Conservation (phyloP, 1,284 basidiomycete genomes). For the Vanrija sp. region DNA sequence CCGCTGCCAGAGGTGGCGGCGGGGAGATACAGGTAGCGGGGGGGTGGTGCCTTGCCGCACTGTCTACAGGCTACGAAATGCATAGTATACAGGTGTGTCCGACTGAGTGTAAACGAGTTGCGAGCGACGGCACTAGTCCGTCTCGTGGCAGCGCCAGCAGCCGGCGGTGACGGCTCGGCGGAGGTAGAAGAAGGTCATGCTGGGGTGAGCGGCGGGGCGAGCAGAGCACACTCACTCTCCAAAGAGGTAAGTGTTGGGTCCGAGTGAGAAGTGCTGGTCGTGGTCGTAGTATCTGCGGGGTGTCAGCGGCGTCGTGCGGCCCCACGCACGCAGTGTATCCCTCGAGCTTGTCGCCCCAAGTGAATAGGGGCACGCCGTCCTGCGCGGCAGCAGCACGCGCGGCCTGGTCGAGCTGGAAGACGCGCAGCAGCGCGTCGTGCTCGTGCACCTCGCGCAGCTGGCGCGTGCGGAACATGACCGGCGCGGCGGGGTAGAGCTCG, state of each 20-base stretch:
- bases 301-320: constrained; percentile 4
- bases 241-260: constrained; percentile 25
- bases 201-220: not conserved
- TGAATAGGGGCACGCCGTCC: constrained; percentile 19
- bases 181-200: constrained; percentile 30
- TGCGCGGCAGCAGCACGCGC: constrained; percentile 15
- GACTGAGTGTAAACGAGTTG: no score
- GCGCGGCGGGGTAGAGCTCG: constrained; percentile 4
- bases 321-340: constrained; percentile 7
- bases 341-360: constrained; percentile 13
- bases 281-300: constrained; percentile 23
- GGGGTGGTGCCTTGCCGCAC: not conserved
- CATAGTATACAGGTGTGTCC: constrained; percentile 5
- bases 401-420: constrained; percentile 27
- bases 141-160: constrained; percentile 21
- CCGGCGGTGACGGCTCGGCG: constrained; percentile 15
- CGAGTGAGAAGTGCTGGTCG: constrained; percentile 24
- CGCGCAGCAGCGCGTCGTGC: constrained; percentile 15
- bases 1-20: not conserved
- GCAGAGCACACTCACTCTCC: constrained; percentile 20
- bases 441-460: constrained; percentile 15
- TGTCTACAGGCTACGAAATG: not conserved
- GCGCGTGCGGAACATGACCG: constrained; percentile 24
- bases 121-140: not conserved
- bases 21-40: not conserved